Conservation (phyloP, 2,329 filamentous ascomycete genomes). For the Penicillium frequentans region DNA sequence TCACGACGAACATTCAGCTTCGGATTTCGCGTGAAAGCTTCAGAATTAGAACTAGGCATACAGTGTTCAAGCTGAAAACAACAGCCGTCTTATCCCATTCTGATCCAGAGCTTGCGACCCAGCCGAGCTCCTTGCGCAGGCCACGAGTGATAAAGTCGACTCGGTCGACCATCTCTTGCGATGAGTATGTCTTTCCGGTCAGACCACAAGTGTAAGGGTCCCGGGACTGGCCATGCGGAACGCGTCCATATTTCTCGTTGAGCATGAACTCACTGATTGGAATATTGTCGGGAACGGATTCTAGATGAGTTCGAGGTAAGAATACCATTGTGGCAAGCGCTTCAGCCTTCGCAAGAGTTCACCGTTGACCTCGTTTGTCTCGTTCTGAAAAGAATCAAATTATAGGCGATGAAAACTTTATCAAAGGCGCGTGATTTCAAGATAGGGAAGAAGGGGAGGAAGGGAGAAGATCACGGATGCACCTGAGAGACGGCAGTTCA, state of each 20-base stretch:
- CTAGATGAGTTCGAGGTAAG: constrained; percentile 40
- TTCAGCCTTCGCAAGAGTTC: not conserved
- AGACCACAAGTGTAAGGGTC: constrained; percentile 79
- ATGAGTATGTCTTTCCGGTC: constrained; percentile 66
- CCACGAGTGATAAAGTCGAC: constrained; percentile 68
- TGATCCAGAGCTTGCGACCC: constrained; percentile 66
- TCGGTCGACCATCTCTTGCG: constrained; percentile 62
- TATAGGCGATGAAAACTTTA: no score
- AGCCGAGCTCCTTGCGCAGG: constrained; percentile 69
- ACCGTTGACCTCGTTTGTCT: not conserved
- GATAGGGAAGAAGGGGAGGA: no score
- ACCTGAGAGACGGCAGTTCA: no score
- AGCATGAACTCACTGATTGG: constrained; percentile 76
- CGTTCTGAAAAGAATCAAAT: no score
- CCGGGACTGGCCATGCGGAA: constrained; percentile 61
- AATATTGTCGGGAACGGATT: constrained; percentile 71
- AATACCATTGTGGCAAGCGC: constrained; percentile 44
- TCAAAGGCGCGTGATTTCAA: no score
- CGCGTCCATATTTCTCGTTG: constrained; percentile 68
- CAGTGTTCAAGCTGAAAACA: constrained; percentile 76
- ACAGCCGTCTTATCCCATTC: constrained; percentile 81
- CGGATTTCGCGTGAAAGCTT: not conserved
- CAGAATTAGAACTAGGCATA: constrained; percentile 40
- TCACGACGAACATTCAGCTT: not conserved
- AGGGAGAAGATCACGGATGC: no score